Base-by-base conservation (phyloP, 2,329 filamentous ascomycete species). In the Xylaria sp. region DNA sequence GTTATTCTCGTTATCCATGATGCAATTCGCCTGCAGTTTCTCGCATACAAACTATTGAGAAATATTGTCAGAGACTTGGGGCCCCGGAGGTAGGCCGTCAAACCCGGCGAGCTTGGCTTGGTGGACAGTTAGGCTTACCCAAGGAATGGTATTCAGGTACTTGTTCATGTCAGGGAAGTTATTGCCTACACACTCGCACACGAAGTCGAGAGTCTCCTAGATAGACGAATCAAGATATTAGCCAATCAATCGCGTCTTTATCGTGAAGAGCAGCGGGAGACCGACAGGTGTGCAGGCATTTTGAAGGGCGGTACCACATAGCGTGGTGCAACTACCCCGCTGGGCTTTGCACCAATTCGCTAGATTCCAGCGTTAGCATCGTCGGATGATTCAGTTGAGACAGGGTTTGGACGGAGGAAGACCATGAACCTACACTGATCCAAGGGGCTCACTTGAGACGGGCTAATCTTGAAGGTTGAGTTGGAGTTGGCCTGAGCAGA, bases 331-430 rank as follows among this genome's bases (percentile, higher is more conserved):
- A 38, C 79, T 81, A 72, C 83, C 80, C 61, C 72, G 74, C 77
- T 87, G 76, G 41, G 77, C 82, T 54, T 70, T 71, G 73, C 84
- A 87, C 84, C 83, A 86, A 17, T 68, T 58, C 47, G 80, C 83
- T 61, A 53, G 17, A 54, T 47, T 40, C 43, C 40, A 51, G 19
- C n/a, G 65, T 72, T 47, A 73, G 68, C 40, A 47, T 3, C 38
- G 31, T 58, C n/a, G 5, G 5, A 29, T 44, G 33, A 52, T 49
- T 13, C 54, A 15, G 46, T 46, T 37, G 31, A 35, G 38, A 57
- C 23, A 48, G 27, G 33, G 31, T 31, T 21, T n/a, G 7, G 17
- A 7, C n/a, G n/a, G 41, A 27, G 15, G 52, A 15, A 41, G 37
- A 38, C 31, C n/a, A 13, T 15, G 44, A 3, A 72, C 79, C 67